Percentiles rank a stretch among this genome's conserved stretches.
These are phyloP conservation scores for Dicorynia guianensis DNA, from an alignment of 306 rosid species.

Conservation along the genomic window DNA sequence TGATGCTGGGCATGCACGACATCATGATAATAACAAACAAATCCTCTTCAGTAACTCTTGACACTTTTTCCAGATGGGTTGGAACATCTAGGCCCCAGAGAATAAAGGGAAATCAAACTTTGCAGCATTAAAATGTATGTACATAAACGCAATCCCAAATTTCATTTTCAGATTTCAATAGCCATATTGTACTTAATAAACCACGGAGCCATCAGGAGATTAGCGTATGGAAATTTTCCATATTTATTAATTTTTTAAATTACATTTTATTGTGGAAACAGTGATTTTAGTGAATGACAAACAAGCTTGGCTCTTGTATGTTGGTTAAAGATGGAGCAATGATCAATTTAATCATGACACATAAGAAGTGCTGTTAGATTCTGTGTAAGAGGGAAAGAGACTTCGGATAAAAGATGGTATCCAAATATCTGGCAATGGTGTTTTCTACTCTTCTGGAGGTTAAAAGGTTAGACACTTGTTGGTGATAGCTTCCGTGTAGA, in stretches of 20 bases:
- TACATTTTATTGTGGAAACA: background rate
- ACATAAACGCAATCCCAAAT: conserved; percentile 32
- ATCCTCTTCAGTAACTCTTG: conserved; percentile 40
- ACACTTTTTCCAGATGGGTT: conserved; percentile 59
- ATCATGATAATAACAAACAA: conserved; percentile 43
- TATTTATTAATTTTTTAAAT: conserved; percentile 16
- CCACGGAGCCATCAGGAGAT: conserved; percentile 16
- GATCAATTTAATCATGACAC: conserved; percentile 45
- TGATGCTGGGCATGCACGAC: conserved; percentile 42
- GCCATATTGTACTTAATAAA: conserved; percentile 9
- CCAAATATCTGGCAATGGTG: conserved; percentile 41
- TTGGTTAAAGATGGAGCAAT: conserved; percentile 63
- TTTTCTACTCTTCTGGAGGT: conserved; percentile 6
- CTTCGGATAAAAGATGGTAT: conserved; percentile 29
- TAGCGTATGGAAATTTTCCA: conserved; percentile 45
- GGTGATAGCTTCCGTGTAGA: conserved; percentile 1
- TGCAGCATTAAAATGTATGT: conserved; percentile 2
- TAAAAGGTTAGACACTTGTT: conserved; percentile 2
- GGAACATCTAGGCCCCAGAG: conserved; percentile 83
- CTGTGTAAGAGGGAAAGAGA: conserved; percentile 36
- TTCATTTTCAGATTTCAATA: conserved; percentile 45
- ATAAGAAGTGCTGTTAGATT: conserved; percentile 43
- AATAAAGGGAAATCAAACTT: conserved; percentile 60
- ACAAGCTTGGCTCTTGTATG: conserved; percentile 45
- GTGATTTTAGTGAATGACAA: conserved; percentile 26